Evolutionary conservation across 805 yeast genomes (phyloP), one percentile per base, ranked within the genome.

Genomic region (Tetrapisispora nanseiensis): DNA sequence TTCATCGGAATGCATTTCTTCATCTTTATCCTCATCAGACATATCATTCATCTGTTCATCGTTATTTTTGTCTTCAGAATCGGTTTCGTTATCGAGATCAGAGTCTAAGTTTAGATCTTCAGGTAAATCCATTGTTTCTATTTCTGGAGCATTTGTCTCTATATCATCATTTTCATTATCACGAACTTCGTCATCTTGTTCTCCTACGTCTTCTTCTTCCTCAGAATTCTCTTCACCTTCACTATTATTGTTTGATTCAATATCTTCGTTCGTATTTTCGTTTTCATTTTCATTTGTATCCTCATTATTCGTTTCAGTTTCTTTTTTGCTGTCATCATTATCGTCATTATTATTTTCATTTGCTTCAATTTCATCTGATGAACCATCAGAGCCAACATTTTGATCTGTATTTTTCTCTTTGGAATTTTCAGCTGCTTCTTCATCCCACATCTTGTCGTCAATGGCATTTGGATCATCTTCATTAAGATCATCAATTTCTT

Each of bases 401-500:
- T 74, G 68, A 22, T 87, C 95, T 8, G 89, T 72, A 33, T 86
- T 85, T 57, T 87, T 87, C 54, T 87, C 95, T 55, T 86, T 84
- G 18, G 75, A 72, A 48, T 76, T 76, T 13, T 80, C 86, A 43
- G 78, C 73, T 11, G 82, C 84, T 58, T 90, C 87, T 55, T 89
- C 97, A 55, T 90, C 92, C 95, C 97, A 90, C 95, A 86, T 86
- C 65, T 86, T 90, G 51, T 90, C 97, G 59, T 90, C 97, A 39
- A 90, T 78, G 3, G 95, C 95, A 63, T 87, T 86, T 2, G 95
- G 95, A 69, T 89, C 97, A 48, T 82, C 69, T 43, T 86, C 95
- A 59, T 85, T 95, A 26, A 90, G 65, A 54, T 89, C 85, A 49
- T 90, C 97, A 33, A 87, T 72, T 56, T 87, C 90, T 49, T 89